Percentiles rank a stretch among this genome's conserved stretches.
Conservation (phyloP, 371 early-diverging fungal genomes). For the Mortierella polycephala region DNA sequence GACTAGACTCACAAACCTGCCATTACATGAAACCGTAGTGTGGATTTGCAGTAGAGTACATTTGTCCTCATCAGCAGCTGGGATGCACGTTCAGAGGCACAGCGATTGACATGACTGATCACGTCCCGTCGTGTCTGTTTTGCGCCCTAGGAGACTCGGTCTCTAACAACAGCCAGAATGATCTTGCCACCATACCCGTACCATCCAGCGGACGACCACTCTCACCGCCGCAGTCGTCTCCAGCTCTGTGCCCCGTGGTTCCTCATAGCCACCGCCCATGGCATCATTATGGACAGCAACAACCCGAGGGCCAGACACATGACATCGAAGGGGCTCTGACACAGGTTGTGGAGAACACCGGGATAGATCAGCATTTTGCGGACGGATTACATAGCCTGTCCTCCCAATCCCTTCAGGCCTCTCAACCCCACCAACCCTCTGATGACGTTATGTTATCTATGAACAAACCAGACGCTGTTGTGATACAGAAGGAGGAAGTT, state of each 20-base stretch:
- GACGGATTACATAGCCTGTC: too few species aligned
- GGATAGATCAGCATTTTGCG: too few species aligned
- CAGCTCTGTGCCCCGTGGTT: not conserved
- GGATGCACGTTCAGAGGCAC: conserved; percentile 30
- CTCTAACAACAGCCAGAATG: not conserved
- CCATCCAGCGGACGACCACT: conserved; percentile 3
- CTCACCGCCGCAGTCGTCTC: conserved; percentile 43
- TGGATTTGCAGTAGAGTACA: conserved; percentile 16
- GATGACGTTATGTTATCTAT: not conserved
- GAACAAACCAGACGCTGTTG: too few species aligned
- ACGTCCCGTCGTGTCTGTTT: conserved; percentile 21
- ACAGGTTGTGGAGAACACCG: not conserved
- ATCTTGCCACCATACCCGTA: not conserved
- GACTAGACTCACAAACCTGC: not conserved
- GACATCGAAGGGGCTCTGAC: not conserved
- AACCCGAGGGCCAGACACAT: not conserved
- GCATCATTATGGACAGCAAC: not conserved
- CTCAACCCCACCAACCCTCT: too few species aligned
- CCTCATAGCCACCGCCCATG: too few species aligned
- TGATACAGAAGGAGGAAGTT: not conserved
- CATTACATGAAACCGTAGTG: conserved; percentile 15
- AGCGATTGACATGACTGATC: conserved; percentile 17
- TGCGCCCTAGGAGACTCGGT: not conserved
- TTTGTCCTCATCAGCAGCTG: conserved; percentile 18
- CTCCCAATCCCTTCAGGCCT: too few species aligned